phyloP scores from a whole-genome alignment of 306 rosid genomes.

The Coriaria nepalensis region DNA sequence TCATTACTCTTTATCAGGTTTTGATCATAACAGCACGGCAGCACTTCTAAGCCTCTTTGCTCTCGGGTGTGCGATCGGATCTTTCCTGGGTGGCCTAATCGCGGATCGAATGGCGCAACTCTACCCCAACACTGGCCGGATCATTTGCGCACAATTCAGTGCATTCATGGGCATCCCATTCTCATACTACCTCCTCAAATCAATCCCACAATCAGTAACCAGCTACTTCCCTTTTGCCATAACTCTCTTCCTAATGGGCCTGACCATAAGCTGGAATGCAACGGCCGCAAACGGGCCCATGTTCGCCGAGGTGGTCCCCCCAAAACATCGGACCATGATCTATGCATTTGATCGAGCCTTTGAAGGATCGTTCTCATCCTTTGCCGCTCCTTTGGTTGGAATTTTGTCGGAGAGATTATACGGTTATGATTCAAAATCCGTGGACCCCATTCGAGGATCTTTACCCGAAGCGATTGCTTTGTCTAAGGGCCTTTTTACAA shows the following conservation, averaged over 20 bases:
- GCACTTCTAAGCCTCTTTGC: slow-evolving; percentile 61
- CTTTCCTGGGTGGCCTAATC: slow-evolving; percentile 58
- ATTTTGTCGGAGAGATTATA: slow-evolving; percentile 70
- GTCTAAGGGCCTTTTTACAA: slow-evolving; percentile 69
- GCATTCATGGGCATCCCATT: slow-evolving; percentile 86
- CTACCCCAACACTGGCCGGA: slow-evolving; percentile 70
- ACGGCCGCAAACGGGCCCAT: slow-evolving; percentile 76
- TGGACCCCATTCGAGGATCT: slow-evolving; percentile 53
- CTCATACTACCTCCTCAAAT: slow-evolving; percentile 59
- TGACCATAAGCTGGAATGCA: slow-evolving; percentile 73
- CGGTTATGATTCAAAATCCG: slow-evolving; percentile 60
- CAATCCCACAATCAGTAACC: slow-evolving; percentile 56
- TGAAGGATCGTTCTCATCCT: slow-evolving; percentile 69
- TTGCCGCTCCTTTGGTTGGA: slow-evolving; percentile 88
- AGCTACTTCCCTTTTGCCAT: slow-evolving; percentile 42
- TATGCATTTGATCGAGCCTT: slow-evolving; percentile 88
- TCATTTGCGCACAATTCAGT: slow-evolving; percentile 80
- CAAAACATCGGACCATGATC: slow-evolving; percentile 73
- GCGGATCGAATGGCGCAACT: slow-evolving; percentile 50
- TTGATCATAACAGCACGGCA: slow-evolving; percentile 69
- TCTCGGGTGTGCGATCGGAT: slow-evolving; percentile 65
- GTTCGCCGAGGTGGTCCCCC: slow-evolving; percentile 80
- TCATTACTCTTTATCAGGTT: slow-evolving; percentile 33
- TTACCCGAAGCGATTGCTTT: slow-evolving; percentile 56
- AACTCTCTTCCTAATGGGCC: slow-evolving; percentile 69